A percentile compares a stretch with the other conserved stretches of the same genome.
phyloP scores from a whole-genome alignment of 495 filamentous ascomycete species.

The Tuber aestivum region DNA sequence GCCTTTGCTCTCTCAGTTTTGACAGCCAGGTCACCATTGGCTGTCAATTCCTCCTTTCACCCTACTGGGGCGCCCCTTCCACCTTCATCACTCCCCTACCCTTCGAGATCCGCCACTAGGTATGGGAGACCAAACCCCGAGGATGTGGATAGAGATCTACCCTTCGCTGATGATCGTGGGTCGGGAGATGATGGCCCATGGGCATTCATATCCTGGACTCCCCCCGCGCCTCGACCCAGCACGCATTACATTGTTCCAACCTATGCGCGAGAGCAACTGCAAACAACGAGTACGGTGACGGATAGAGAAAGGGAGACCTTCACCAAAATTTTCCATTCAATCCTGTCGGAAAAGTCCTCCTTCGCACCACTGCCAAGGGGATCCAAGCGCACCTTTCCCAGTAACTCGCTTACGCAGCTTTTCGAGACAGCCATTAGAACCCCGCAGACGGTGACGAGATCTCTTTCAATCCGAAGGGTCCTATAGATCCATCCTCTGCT shows the following conservation, averaged over 20 bases:
- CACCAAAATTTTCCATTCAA: constrained; percentile 38
- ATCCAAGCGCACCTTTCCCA: constrained; percentile 9
- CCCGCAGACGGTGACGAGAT: constrained; percentile 26
- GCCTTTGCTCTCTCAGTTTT: neutral
- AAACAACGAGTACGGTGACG: constrained; percentile 4
- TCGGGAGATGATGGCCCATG: constrained; percentile 27
- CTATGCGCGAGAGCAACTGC: constrained; percentile 1
- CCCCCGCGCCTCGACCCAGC: neutral
- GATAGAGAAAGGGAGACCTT: constrained; percentile 41
- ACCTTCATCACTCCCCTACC: constrained; percentile 23
- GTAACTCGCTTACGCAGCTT: constrained; percentile 27
- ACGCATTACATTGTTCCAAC: constrained; percentile 6
- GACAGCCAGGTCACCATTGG: neutral
- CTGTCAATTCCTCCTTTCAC: neutral
- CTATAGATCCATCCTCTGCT: constrained; percentile 13
- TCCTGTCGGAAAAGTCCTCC: constrained; percentile 29
- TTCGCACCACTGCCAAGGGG: constrained; percentile 14
- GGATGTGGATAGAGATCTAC: constrained; percentile 16
- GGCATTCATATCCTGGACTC: constrained; percentile 30
- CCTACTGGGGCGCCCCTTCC: neutral
- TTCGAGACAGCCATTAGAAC: constrained; percentile 40
- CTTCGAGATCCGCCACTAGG: constrained; percentile 6
- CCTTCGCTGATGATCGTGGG: neutral
- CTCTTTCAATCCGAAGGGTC: constrained; percentile 24
- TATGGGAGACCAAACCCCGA: neutral